Conservation (phyloP, 140 eudicot genomes). For the Cichorium intybus region DNA sequence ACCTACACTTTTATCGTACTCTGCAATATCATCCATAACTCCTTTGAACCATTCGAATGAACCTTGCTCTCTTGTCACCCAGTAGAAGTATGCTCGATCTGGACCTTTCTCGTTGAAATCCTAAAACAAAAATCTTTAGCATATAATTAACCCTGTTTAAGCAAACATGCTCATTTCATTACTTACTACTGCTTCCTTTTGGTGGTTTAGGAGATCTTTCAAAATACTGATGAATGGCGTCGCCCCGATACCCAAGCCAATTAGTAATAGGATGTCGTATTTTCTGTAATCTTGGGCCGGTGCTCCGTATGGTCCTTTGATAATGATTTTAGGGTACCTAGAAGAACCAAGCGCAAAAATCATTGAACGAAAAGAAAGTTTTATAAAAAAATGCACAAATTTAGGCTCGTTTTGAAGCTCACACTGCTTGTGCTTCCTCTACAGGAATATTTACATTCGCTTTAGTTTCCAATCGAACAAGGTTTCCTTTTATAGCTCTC, state of each 20-base stretch:
- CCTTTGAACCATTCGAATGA: constrained; percentile 99
- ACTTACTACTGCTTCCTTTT: constrained; percentile 28
- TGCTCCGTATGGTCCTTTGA: constrained; percentile 98
- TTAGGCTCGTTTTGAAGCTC: constrained; percentile 18
- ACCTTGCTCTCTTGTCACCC: constrained; percentile 98
- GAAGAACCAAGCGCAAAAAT: not conserved
- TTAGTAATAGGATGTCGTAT: constrained; percentile 69
- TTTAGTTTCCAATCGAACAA: constrained; percentile 37
- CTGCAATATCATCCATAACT: constrained; percentile 95
- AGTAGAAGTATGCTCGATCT: constrained; percentile 89
- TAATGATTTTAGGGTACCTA: constrained; percentile 64
- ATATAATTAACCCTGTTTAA: constrained; percentile 4
- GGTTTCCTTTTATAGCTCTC: constrained; percentile 39
- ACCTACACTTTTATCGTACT: constrained; percentile 68
- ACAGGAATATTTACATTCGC: constrained; percentile 31
- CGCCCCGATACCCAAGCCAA: constrained; percentile 97
- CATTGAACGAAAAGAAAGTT: not conserved
- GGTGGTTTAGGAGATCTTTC: constrained; percentile 73
- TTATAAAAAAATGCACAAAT: not conserved
- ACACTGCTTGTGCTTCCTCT: constrained; percentile 60
- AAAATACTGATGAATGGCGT: constrained; percentile 94
- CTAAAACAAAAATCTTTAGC: constrained; percentile 16
- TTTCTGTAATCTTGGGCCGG: constrained; percentile 89
- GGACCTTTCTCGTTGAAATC: constrained; percentile 44
- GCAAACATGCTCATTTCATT: not conserved